Conservation (phyloP, 2,329 filamentous ascomycete species). For the Aspergillus sp. region DNA sequence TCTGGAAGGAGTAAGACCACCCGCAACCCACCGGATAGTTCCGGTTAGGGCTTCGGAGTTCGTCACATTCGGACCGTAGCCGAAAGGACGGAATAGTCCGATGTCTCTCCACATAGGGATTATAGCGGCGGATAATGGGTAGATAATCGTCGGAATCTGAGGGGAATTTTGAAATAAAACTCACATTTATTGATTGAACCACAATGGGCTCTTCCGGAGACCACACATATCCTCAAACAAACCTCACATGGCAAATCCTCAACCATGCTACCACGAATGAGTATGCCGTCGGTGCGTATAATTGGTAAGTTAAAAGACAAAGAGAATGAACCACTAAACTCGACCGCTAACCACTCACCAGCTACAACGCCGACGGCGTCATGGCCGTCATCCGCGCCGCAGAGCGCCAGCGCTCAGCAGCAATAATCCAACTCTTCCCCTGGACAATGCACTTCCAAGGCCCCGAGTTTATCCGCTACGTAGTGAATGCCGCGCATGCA, state of each 20-base stretch:
- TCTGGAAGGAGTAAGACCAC: too few relatives aligned
- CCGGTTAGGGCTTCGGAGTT: too few relatives aligned
- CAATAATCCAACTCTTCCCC: constrained; percentile 71
- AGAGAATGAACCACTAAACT: constrained; percentile 40
- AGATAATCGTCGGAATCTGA: too few relatives aligned
- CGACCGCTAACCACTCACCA: constrained; percentile 23
- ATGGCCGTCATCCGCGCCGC: constrained; percentile 68
- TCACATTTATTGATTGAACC: too few relatives aligned
- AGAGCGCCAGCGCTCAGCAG: constrained; percentile 65
- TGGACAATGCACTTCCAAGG: constrained; percentile 70
- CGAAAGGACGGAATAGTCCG: too few relatives aligned
- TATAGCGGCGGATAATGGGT: too few relatives aligned
- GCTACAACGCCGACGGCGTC: constrained; percentile 70
- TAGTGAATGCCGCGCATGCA: constrained; percentile 55
- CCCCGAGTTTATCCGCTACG: constrained; percentile 55
- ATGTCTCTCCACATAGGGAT: too few relatives aligned
- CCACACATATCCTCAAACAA: background rate
- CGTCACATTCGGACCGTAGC: too few relatives aligned
- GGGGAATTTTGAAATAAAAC: too few relatives aligned
- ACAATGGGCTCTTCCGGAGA: too few relatives aligned
- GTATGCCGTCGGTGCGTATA: constrained; percentile 57
- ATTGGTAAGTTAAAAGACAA: constrained; percentile 7
- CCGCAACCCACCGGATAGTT: too few relatives aligned
- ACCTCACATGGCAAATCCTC: constrained; percentile 48
- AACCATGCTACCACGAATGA: constrained; percentile 55